Base-by-base conservation (phyloP, 768 basidiomycete species). In the Strobilomyces dryophilus region DNA sequence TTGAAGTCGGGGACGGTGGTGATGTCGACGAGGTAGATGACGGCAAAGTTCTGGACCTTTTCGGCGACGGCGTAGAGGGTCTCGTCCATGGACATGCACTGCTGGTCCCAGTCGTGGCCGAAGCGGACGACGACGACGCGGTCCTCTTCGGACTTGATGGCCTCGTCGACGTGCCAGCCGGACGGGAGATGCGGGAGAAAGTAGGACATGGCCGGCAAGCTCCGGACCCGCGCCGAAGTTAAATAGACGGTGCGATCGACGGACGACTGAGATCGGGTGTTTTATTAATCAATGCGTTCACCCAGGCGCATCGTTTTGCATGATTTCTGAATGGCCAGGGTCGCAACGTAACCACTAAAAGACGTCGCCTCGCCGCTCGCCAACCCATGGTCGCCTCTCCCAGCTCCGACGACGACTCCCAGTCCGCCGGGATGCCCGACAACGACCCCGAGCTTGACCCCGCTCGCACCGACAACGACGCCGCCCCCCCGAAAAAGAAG, bases 81-180 rank as follows among this genome's bases (percentile, higher is more conserved):
- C 71, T 98, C 95, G 75, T 98, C 97, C 94, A 98, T 97, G 17
- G 86, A 89, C 97, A 98, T 98, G 74, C 95, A 98, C 59, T 97
- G 87, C 0, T 79, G 73, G 68, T 98, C 92, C 85, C 86, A 88
- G 69, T 95, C 94, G 66, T 93, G 90, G 0, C 95, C 95, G 66
- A 98, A 98, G 4, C 95, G 85, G 44, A 98, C 85, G 49, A 93
- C 89, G 24, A 98, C 95, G 32, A 97, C 82, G 40, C 97, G 81
- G 64, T 97, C 93, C 69, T 99, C 97, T 70, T 99, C 97, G 0
- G 92, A 95, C 60, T 97, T 92, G 71, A 99, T 98, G 8, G 97
- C 93, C 68, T 98, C 95, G 66, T 99, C 97, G 55, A 99, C 97
- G 67, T 99, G 97, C 95, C 95, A 98, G 36, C 94, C 92, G 61